Percentiles rank a stretch among this genome's conserved stretches.
Evolutionary conservation across 2,329 filamentous ascomycete species (phyloP).

Genomic region (Thelonectria discophora): DNA sequence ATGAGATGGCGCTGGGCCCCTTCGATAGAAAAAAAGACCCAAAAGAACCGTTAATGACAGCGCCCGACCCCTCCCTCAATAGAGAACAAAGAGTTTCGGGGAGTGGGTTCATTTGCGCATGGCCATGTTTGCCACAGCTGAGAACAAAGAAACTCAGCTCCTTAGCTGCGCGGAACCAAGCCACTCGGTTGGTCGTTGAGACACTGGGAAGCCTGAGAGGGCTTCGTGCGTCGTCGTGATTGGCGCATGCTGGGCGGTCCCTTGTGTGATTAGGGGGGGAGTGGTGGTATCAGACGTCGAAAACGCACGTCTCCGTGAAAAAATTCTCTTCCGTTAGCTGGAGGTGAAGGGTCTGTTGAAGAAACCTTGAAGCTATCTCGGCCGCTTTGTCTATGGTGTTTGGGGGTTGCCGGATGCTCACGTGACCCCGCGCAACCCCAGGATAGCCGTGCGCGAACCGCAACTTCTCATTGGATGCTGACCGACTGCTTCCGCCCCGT

Average conservation of each 20-base stretch:
- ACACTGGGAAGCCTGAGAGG: not conserved
- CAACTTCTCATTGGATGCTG: conserved; percentile 28
- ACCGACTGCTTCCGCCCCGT: conserved; percentile 10
- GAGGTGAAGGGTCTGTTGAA: not conserved
- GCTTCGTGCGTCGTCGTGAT: not conserved
- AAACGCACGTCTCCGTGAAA: not conserved
- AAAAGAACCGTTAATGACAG: conserved; percentile 23
- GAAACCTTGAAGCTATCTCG: not conserved
- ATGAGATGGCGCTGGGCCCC: conserved; percentile 32
- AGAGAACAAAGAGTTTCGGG: conserved; percentile 26
- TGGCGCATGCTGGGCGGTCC: not conserved
- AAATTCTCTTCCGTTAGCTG: not conserved
- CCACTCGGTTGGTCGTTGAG: conserved; percentile 8
- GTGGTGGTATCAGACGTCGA: not conserved
- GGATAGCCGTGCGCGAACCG: conserved; percentile 17
- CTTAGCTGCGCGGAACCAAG: conserved; percentile 23
- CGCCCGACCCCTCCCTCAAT: conserved; percentile 17
- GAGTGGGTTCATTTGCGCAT: conserved; percentile 25
- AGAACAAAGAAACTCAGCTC: conserved; percentile 42
- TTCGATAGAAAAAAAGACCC: conserved; percentile 21
- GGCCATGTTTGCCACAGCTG: conserved; percentile 36
- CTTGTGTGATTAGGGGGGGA: not conserved
- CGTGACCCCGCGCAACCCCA: conserved; percentile 18
- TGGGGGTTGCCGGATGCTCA: conserved; percentile 14
- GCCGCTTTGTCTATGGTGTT: not conserved